Base-by-base conservation (phyloP, 2,329 filamentous ascomycete species). In the Xylariaceae sp. region DNA sequence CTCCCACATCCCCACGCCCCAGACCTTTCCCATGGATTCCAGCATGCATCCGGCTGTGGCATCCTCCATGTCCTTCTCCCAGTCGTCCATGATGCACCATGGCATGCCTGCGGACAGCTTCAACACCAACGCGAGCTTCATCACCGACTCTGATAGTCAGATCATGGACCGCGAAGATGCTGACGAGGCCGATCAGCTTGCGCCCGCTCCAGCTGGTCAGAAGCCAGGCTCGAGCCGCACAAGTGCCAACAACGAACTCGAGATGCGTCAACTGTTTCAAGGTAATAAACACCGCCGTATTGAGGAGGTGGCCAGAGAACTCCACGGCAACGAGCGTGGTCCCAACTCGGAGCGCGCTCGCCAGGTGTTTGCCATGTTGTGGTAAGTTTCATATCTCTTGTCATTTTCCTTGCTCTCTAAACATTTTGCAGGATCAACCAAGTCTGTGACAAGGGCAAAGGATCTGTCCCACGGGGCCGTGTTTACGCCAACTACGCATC, bases 401-500 rank as follows among this genome's bases (percentile, higher is more conserved):
- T 28, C 40, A 22, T 31, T 18, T 19, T 41, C 6, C 16, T 7
- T 36, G 42, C 39, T 42, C 49, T 44, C 69, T 69, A 60, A n/a
- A 73, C 49, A 47, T 47, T 44, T 14, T 59, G 6, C 60, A 91
- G 88, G 88, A 83, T 93, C 61, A 86, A 86, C 63, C 78, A 81
- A 47, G 84, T 87, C 1, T 93, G 89, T 70, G 78, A 81, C 42
- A 83, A 83, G 56, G 88, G 88, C 41, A 90, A 89, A 67, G 87
- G 87, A 1, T 97, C 94, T 6, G 93, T 97, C 1, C 91, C 94
- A 6, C 82, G 94, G 63, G 94, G 94, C 59, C 82, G 93, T 53
- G 94, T 99, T 2, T 99, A 97, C 70, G 90, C 92, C 54, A 92
- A 92, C 68, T 99, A 99, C 70, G 94, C 93, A 44, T 91, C 89